These are phyloP conservation scores for Asclepias syriaca DNA, from an alignment of 257 asterid species.

Conservation along the genomic window DNA sequence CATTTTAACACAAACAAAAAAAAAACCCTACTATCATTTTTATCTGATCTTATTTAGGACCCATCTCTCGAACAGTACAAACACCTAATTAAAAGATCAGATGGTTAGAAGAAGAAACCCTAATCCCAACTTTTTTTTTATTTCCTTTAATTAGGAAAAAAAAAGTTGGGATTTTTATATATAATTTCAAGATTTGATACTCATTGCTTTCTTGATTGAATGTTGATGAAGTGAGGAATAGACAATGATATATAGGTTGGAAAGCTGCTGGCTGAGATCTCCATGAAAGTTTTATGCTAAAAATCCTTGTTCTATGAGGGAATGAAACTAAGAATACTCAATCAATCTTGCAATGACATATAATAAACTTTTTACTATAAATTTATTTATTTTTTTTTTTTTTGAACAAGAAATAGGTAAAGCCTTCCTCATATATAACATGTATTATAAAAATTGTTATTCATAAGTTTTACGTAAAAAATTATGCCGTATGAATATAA, in stretches of 20 bases:
- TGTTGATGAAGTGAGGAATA: background rate
- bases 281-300: constrained; percentile 7
- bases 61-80: background rate
- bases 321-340: constrained; percentile 1
- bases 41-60: background rate
- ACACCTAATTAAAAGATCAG: no score
- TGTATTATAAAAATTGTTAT: no score
- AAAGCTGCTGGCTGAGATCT: constrained; percentile 19
- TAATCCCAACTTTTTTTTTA: background rate
- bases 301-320: constrained; percentile 13
- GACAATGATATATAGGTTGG: background rate
- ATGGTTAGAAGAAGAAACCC: background rate
- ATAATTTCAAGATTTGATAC: background rate
- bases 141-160: no score
- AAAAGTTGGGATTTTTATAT: background rate
- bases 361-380: no score
- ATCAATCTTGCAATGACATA: background rate
- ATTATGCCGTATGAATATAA: no score
- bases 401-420: no score
- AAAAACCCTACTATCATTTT: background rate
- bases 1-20: constrained; percentile 6
- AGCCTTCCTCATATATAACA: no score
- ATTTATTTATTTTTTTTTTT: no score
- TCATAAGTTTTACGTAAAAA: no score
- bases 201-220: background rate